Conservation (phyloP, 2,329 filamentous ascomycete genomes). For the Calcarisporium arbuscula region DNA sequence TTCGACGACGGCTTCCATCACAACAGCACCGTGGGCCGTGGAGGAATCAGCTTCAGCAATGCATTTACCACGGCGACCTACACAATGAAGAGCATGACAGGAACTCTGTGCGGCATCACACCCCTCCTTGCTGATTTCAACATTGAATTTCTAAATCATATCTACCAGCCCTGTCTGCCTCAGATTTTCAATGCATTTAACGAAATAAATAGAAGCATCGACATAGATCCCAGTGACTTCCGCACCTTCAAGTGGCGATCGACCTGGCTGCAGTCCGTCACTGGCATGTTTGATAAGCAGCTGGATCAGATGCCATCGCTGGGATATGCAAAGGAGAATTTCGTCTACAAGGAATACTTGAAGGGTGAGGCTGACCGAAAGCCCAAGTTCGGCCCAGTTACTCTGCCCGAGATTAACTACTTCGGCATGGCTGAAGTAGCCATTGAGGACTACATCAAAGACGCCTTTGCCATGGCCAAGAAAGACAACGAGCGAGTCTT, state of each 20-base stretch:
- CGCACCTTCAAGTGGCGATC: constrained; percentile 22
- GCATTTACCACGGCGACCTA: constrained; percentile 35
- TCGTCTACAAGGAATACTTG: constrained; percentile 22
- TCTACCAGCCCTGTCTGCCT: constrained; percentile 39
- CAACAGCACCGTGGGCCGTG: constrained; percentile 15
- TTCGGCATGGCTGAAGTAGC: constrained; percentile 25
- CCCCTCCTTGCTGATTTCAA: constrained; percentile 36
- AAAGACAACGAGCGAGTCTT: constrained; percentile 24
- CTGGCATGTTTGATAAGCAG: constrained; percentile 24
- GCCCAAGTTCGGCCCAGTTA: constrained; percentile 21
- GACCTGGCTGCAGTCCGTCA: constrained; percentile 24
- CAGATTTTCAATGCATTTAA: constrained; percentile 27
- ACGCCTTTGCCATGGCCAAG: constrained; percentile 21
- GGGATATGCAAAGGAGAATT: constrained; percentile 21
- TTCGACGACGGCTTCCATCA: constrained; percentile 25
- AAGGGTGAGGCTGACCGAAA: constrained; percentile 16
- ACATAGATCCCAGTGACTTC: constrained; percentile 12
- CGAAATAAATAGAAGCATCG: constrained; percentile 10
- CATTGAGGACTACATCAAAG: constrained; percentile 24
- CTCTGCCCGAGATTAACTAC: constrained; percentile 23
- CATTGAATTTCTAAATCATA: constrained; percentile 31
- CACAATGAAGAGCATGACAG: constrained; percentile 35
- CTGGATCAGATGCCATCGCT: constrained; percentile 19
- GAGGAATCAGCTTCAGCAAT: constrained; percentile 32
- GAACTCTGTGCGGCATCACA: constrained; percentile 33